Conservation (phyloP, 164 flowering plant genomes). For the Stephania cephalantha region DNA sequence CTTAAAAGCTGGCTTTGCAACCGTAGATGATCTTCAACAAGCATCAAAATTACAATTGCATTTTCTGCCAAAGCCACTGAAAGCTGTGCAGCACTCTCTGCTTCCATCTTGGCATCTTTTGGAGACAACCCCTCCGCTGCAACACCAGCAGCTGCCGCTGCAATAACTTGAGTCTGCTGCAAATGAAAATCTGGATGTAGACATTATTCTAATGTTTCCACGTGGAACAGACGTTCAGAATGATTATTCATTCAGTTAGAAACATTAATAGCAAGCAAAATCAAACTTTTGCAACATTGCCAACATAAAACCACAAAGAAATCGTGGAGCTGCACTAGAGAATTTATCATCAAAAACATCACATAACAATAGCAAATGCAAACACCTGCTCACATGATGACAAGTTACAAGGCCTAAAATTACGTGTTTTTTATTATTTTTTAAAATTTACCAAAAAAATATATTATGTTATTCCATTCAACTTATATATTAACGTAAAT, state of each 20-base stretch:
- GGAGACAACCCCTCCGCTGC: conserved; percentile 96
- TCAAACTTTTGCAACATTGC: not conserved
- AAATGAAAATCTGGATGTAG: conserved; percentile 34
- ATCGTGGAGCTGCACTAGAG: not conserved
- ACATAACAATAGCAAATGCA: not conserved
- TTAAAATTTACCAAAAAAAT: no score
- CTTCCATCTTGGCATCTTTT: conserved; percentile 71
- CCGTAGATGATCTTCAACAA: conserved; percentile 97
- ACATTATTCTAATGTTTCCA: conserved; percentile 16
- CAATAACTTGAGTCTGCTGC: conserved; percentile 96
- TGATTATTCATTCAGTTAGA: not conserved
- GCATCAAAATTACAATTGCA: conserved; percentile 95
- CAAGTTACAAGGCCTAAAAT: no score
- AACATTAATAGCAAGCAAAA: not conserved
- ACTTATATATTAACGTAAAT: not conserved
- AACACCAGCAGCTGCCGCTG: conserved; percentile 99
- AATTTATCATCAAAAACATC: not conserved
- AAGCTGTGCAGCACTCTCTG: conserved; percentile 94
- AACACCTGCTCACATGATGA: not conserved
- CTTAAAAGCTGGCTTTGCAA: conserved; percentile 75
- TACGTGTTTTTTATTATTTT: no score
- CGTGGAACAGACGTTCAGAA: not conserved
- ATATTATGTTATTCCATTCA: no score
- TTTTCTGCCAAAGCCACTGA: conserved; percentile 98
- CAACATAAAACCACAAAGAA: not conserved